Conservation (phyloP, 768 basidiomycete genomes). For the Suillus subluteus region DNA sequence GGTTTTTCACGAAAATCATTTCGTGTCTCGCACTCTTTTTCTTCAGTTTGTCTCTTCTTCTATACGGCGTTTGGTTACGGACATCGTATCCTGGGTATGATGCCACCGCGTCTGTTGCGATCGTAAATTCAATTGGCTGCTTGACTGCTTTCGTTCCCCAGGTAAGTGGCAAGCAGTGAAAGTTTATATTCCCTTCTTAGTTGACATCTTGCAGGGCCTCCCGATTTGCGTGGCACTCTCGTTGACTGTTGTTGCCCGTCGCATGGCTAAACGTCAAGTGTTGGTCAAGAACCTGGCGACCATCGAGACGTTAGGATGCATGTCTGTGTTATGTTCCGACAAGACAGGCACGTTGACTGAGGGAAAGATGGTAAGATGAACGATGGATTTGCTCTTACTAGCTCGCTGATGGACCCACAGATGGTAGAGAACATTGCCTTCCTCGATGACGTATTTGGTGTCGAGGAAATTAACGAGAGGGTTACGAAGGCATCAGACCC, state of each 20-base stretch:
- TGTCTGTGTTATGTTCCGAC: slow-evolving; percentile 56
- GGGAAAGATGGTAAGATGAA: slow-evolving; percentile 39
- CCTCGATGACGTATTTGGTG: slow-evolving; percentile 23
- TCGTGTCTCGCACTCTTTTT: slow-evolving; percentile 44
- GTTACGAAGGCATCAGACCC: slow-evolving; percentile 16
- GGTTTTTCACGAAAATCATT: slow-evolving; percentile 59
- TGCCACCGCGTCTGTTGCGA: slow-evolving; percentile 43
- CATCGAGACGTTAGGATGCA: slow-evolving; percentile 68
- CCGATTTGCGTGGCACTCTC: slow-evolving; percentile 60
- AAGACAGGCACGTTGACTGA: slow-evolving; percentile 66
- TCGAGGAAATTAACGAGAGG: slow-evolving; percentile 19
- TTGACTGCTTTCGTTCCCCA: slow-evolving; percentile 48
- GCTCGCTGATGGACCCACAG: slow-evolving; percentile 17
- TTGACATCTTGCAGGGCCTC: slow-evolving; percentile 52
- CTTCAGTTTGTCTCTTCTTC: slow-evolving; percentile 46
- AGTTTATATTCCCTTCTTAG: slow-evolving; percentile 54
- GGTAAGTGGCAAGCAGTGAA: slow-evolving; percentile 47
- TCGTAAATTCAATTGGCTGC: slow-evolving; percentile 29
- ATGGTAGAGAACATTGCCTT: slow-evolving; percentile 37
- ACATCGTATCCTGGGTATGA: slow-evolving; percentile 33
- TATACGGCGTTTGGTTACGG: slow-evolving; percentile 39
- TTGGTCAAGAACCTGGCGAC: slow-evolving; percentile 61
- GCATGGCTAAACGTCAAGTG: slow-evolving; percentile 55
- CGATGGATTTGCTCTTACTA: background rate
- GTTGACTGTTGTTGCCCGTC: slow-evolving; percentile 46